A percentile compares a stretch with the other conserved stretches of the same genome.
Conservation (phyloP, 176 grass and related monocot genomes). For the Carex myosuroides region DNA sequence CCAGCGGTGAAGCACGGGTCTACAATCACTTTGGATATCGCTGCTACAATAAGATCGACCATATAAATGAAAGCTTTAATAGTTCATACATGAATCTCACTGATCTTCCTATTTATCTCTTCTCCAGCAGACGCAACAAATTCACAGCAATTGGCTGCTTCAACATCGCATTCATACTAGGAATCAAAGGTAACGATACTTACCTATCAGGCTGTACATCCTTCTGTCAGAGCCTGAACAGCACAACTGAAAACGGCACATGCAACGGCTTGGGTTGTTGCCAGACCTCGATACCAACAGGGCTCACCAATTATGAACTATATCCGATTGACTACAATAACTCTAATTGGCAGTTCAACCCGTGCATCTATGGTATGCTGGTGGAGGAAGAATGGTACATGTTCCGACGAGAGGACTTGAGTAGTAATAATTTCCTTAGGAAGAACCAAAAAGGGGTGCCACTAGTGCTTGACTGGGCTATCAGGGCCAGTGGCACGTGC, state of each 20-base stretch:
- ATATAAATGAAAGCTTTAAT: neutral
- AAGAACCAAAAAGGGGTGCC: neutral
- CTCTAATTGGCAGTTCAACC: neutral
- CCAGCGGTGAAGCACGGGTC: too few species aligned
- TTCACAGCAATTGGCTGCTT: neutral
- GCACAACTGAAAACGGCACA: neutral
- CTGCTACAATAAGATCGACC: too few species aligned
- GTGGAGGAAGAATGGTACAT: conserved; percentile 14
- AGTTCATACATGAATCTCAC: too few species aligned
- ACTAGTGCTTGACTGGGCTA: conserved; percentile 25
- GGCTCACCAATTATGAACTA: neutral
- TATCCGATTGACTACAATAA: neutral
- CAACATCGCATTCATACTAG: neutral
- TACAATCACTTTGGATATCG: too few species aligned
- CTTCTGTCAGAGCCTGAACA: neutral
- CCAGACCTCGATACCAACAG: neutral
- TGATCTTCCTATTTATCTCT: too few species aligned
- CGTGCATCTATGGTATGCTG: neutral
- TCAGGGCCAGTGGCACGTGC: neutral
- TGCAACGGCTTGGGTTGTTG: neutral
- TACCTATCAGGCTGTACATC: neutral
- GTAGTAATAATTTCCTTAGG: too few species aligned
- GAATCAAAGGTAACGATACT: neutral
- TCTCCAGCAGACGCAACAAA: too few species aligned
- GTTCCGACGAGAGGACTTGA: too few species aligned